Evolutionary conservation across 495 filamentous ascomycete genomes (phyloP), one percentile per base, ranked within the genome.

Genomic region (Daldinia bambusicola): DNA sequence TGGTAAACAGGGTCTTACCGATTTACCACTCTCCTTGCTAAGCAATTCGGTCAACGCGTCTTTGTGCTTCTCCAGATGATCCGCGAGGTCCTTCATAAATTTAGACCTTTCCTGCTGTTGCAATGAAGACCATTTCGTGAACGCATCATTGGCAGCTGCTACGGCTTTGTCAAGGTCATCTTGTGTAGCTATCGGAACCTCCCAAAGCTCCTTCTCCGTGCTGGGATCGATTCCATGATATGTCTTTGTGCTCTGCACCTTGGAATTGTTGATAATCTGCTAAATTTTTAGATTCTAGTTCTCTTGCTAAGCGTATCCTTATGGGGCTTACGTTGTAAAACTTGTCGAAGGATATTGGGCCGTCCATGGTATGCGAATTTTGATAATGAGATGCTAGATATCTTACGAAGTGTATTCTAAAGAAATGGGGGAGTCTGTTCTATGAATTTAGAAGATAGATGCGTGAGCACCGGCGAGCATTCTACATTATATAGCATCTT

Each of bases 151-250:
- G 2, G 43, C 43, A 2, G 43, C 18, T 22, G 18, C 43, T 0
- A 48, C 43, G 18, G 43, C 43, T 10, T 48, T 3, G 2, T 48
- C 0, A 9, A 48, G 43, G 18, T 48, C 43, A 22, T 18, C 16
- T 9, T 20, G 16, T 10, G 43, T 48, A 22, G 43, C 43, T 48
- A 48, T 5, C 4, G 43, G 43, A 48, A 18, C 18, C 18, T 4
- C 43, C 43, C 43, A 48, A 48, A 48, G 43, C 4, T 16, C 1
- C 3, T 48, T 20, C 10, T 16, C 43, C 10, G 43, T 48, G 16
- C 43, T 48, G 10, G 43, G 43, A 48, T 48, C 43, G 16, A 48
- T 48, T 18, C 43, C 43, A 20, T 48, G 43, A 4, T 48, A 48
- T 20, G 43, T 48, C 1, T 48, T 48, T 10, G 18, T 16, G 20